phyloP scores from a whole-genome alignment of 2,329 filamentous ascomycete species.

The Westerdykella sp. region DNA sequence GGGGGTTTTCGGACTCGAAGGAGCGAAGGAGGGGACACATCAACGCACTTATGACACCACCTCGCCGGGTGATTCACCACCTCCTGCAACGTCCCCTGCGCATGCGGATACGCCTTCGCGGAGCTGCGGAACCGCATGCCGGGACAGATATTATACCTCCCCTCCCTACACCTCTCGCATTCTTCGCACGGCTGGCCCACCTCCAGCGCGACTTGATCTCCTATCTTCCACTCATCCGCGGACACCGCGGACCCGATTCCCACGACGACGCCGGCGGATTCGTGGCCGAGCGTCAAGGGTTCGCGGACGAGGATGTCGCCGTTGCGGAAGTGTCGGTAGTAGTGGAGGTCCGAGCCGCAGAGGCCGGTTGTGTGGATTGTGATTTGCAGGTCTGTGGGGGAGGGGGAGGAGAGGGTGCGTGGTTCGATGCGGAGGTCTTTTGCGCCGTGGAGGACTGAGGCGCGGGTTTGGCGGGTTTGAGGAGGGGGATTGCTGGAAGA shows the following conservation, averaged over 20 bases:
- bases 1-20: too few relatives aligned
- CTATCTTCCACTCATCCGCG: constrained; percentile 53
- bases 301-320: constrained; percentile 77
- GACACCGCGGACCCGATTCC: constrained; percentile 58
- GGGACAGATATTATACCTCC: constrained; percentile 58
- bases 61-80: constrained; percentile 55
- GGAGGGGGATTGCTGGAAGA: background rate
- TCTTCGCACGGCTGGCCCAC: constrained; percentile 77
- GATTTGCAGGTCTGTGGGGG: constrained; percentile 55
- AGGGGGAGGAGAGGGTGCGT: constrained; percentile 44
- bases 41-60: constrained; percentile 50
- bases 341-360: constrained; percentile 70
- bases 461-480: constrained; percentile 34
- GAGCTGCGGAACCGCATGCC: constrained; percentile 53
- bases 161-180: constrained; percentile 51
- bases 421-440: constrained; percentile 56
- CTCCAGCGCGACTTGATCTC: constrained; percentile 88
- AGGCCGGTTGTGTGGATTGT: constrained; percentile 61
- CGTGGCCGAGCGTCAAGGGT: constrained; percentile 74
- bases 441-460: constrained; percentile 54
- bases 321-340: constrained; percentile 82
- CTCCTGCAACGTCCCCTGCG: constrained; percentile 59
- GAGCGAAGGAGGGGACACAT: constrained; percentile 4
- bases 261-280: constrained; percentile 73
- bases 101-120: constrained; percentile 56